Conservation (phyloP, 257 asterid genomes). For the Jasminum sambac region DNA sequence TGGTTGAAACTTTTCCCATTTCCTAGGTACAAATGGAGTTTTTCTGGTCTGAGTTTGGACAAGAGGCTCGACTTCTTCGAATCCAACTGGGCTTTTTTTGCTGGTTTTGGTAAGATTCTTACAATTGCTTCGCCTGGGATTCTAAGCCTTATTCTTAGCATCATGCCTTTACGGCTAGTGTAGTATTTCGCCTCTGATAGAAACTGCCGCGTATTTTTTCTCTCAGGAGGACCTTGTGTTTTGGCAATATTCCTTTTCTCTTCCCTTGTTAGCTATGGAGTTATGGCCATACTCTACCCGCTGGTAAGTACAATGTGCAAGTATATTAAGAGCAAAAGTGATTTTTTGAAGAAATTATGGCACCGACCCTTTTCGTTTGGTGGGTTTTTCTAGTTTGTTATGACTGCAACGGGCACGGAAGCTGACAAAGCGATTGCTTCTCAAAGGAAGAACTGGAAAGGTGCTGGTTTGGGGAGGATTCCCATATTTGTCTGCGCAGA, state of each 20-base stretch:
- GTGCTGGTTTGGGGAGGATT: conserved; percentile 77
- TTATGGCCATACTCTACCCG: conserved; percentile 87
- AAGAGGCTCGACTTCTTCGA: conserved; percentile 95
- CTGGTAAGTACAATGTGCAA: conserved; percentile 46
- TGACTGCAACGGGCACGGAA: conserved; percentile 91
- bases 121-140: conserved; percentile 2
- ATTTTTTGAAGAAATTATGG: background rate
- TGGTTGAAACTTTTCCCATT: conserved; percentile 18
- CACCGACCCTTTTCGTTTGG: background rate
- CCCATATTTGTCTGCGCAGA: conserved; percentile 77
- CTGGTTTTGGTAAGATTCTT: conserved; percentile 79
- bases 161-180: background rate
- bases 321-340: too few relatives aligned
- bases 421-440: conserved; percentile 70
- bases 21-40: conserved; percentile 93
- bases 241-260: conserved; percentile 70
- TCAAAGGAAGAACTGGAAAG: conserved; percentile 79
- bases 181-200: conserved; percentile 16
- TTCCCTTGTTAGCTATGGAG: conserved; percentile 95
- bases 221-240: conserved; percentile 88
- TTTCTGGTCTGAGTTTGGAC: conserved; percentile 87
- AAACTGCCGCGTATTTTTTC: background rate
- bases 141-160: background rate
- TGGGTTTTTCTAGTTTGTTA: conserved; percentile 62
- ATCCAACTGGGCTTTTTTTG: conserved; percentile 96